phyloP scores from a whole-genome alignment of 2,329 filamentous ascomycete species.

The Claviceps sp. region DNA sequence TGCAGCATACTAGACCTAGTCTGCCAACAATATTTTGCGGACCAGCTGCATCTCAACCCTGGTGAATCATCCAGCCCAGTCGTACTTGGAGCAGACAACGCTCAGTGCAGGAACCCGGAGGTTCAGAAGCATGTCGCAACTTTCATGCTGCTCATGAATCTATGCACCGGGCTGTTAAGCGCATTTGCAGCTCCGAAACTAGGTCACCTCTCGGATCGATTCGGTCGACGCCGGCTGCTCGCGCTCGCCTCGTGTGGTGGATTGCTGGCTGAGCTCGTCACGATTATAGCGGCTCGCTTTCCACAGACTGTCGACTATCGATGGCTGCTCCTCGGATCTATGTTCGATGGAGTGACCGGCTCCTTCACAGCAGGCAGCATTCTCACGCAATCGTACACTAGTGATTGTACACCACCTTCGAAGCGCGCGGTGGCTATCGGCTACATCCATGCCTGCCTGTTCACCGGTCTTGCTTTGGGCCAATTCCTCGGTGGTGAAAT shows the following conservation, averaged over 20 bases:
- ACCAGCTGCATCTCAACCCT: constrained; percentile 46
- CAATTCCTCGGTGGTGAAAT: constrained; percentile 71
- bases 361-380: constrained; percentile 75
- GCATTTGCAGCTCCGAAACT: constrained; percentile 73
- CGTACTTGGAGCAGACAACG: constrained; percentile 55
- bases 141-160: constrained; percentile 63
- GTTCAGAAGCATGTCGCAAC: constrained; percentile 65
- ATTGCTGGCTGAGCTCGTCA: constrained; percentile 60
- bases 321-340: constrained; percentile 62
- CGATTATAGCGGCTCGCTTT: constrained; percentile 63
- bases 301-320: constrained; percentile 62
- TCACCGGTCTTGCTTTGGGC: constrained; percentile 76
- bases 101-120: constrained; percentile 66
- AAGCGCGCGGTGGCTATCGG: constrained; percentile 74
- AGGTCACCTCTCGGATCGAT: constrained; percentile 74
- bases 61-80: constrained; percentile 32
- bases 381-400: constrained; percentile 72
- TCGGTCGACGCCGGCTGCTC: constrained; percentile 66
- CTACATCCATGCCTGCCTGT: constrained; percentile 80
- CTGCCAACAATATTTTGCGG: constrained; percentile 69
- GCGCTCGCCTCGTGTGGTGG: constrained; percentile 62
- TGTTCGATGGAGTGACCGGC: constrained; percentile 72
- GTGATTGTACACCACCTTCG: constrained; percentile 74
- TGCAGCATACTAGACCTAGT: constrained; percentile 61
- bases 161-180: constrained; percentile 64